phyloP scores from a whole-genome alignment of 768 basidiomycete species.

The Crassisporium funariophilum region DNA sequence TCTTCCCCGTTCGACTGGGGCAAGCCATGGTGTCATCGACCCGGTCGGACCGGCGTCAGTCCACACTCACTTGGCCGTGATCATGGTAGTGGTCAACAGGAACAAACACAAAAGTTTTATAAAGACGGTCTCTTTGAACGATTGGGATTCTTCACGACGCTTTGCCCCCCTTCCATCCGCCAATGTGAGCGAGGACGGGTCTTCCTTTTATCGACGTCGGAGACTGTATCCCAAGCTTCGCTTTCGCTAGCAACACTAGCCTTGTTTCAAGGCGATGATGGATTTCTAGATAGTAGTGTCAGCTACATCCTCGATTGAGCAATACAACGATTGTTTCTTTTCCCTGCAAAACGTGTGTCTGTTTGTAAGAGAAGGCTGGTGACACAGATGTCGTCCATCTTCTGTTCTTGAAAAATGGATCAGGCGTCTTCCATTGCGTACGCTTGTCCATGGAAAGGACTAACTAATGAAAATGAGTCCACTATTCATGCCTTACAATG shows the following conservation, averaged over 20 bases:
- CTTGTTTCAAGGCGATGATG: conserved; percentile 54
- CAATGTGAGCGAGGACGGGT: conserved; percentile 36
- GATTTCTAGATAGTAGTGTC: conserved; percentile 77
- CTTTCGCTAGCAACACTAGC: conserved; percentile 80
- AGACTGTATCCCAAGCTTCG: conserved; percentile 54
- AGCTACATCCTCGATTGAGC: conserved; percentile 50
- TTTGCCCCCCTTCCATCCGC: conserved; percentile 35
- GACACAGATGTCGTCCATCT: neutral
- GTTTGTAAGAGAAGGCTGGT: neutral
- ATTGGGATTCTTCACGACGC: conserved; percentile 17
- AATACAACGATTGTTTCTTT: conserved; percentile 3
- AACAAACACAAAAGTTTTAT: too few relatives aligned
- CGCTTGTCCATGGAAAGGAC: too few relatives aligned
- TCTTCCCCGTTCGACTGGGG: too few relatives aligned
- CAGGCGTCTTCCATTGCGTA: too few relatives aligned
- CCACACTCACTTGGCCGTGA: too few relatives aligned
- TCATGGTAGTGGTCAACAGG: too few relatives aligned
- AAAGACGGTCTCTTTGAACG: too few relatives aligned
- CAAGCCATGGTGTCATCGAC: too few relatives aligned
- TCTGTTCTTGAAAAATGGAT: too few relatives aligned
- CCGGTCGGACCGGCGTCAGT: too few relatives aligned
- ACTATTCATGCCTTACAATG: too few relatives aligned
- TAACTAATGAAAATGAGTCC: too few relatives aligned
- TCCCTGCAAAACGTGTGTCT: neutral
- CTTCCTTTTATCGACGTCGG: conserved; percentile 41